These are phyloP conservation scores for Cymodocea nodosa DNA, from an alignment of 116 monocot species.

Conservation along the genomic window DNA sequence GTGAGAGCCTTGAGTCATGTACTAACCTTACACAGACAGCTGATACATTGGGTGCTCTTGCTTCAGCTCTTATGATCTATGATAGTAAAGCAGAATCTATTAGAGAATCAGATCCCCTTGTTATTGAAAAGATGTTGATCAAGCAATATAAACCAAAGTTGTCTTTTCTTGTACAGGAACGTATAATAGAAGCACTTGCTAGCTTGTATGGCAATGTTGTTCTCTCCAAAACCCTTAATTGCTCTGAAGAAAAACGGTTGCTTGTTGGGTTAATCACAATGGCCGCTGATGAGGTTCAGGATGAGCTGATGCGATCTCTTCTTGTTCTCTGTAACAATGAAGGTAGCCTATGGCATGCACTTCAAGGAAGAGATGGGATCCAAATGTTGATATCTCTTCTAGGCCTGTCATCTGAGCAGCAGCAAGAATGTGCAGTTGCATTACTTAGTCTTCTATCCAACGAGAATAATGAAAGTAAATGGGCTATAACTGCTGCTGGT, in stretches of 20 bases:
- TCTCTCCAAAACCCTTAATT: constrained; percentile 45
- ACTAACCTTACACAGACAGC: constrained; percentile 67
- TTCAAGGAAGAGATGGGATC: constrained; percentile 87
- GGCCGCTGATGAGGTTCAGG: constrained; percentile 71
- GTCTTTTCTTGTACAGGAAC: constrained; percentile 78
- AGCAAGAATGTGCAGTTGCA: constrained; percentile 96
- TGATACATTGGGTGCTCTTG: constrained; percentile 93
- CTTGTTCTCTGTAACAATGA: constrained; percentile 69
- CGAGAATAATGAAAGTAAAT: constrained; percentile 98
- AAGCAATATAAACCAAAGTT: constrained; percentile 68
- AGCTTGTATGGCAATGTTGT: constrained; percentile 83
- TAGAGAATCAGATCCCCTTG: constrained; percentile 59
- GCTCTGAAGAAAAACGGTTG: constrained; percentile 81
- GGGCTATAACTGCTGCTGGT: constrained; percentile 99
- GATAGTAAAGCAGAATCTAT: constrained; percentile 75
- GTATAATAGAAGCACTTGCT: constrained; percentile 86
- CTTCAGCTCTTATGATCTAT: constrained; percentile 97
- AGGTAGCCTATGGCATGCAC: constrained; percentile 68
- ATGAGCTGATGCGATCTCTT: constrained; percentile 73
- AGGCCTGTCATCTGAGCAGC: constrained; percentile 96
- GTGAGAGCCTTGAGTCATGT: constrained; percentile 90
- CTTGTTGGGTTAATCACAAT: constrained; percentile 94
- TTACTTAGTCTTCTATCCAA: constrained; percentile 75
- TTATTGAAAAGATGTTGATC: constrained; percentile 71
- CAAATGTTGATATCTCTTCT: constrained; percentile 94